phyloP scores from a whole-genome alignment of 106 monocot species.

The Dendrobium catenatum region DNA sequence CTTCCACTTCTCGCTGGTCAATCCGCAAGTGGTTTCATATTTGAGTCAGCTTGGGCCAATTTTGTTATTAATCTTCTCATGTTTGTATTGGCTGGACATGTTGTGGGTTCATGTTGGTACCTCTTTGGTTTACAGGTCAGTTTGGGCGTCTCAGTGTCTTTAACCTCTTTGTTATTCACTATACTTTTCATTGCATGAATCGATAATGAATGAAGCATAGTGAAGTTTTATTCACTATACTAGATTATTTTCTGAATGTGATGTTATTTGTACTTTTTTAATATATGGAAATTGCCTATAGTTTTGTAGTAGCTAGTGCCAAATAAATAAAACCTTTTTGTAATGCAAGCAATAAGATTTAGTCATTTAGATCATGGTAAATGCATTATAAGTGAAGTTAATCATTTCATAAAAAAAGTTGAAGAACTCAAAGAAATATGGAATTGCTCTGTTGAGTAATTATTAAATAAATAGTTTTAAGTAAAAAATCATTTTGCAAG shows the following conservation, averaged over 20 bases:
- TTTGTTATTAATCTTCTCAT: constrained; percentile 92
- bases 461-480: no score
- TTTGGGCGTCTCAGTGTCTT: background rate
- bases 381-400: background rate
- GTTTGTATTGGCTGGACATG: constrained; percentile 93
- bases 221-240: background rate
- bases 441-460: no score
- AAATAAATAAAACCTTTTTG: background rate
- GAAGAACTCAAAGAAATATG: no score
- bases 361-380: background rate
- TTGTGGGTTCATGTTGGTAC: constrained; percentile 95
- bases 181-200: background rate
- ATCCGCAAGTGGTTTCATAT: constrained; percentile 83
- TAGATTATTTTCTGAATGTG: background rate
- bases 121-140: constrained; percentile 88
- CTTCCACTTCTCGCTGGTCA: constrained; percentile 70
- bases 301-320: background rate
- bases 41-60: constrained; percentile 96
- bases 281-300: background rate
- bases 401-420: no score
- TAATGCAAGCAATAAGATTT: background rate
- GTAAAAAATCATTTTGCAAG: no score
- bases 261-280: background rate
- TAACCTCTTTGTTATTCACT: background rate
- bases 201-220: background rate